Base-by-base conservation (phyloP, 192 early-diverging fungal genomes). In the Phlyctochytrium arcticum region DNA sequence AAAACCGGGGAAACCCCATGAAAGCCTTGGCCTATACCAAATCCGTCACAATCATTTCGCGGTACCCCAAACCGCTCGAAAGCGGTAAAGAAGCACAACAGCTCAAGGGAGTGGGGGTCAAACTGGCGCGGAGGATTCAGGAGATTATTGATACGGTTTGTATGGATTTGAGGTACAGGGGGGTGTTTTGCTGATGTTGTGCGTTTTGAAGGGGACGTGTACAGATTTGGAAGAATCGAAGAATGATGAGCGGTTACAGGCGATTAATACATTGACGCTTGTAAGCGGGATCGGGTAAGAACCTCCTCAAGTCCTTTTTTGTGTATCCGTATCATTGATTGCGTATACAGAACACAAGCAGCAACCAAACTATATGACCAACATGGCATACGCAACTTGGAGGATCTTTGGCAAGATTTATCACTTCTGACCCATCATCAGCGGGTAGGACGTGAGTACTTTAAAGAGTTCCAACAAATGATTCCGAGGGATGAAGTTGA, bases 401-500 rank as follows among this genome's bases (percentile, higher is more conserved):
- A 12, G 2, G 39, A 44, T 2, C 39, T 44, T 44, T 19, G 12
- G 1, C 39, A 44, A 12, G 15, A 19, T 44, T n/a, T n/a, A n/a
- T n/a, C n/a, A n/a, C 39, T 19, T 2, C 69, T 79, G 4, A 74
- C 76, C 15, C 60, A 71, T 27, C 68, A 77, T 32, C 80, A 81
- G 46, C 17, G 47, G 39, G 30, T 81, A 0, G 80, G 80, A 24
- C 3, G 79, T 0, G 46, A 75, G 36, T 74, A 79, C 39, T 78
- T 68, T 57, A 47, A 81, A 33, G 80, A 81, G 35, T 62, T 79
- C 34, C 62, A 74, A 33, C 10, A 65, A 42, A 39, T 70, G 8
- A 81, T 81, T 35, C 74, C 80, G 6, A 61, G 80, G 12, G 49
- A 21, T 27, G 80, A 78, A 69, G 66, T 66, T 21, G 56, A 34